phyloP scores from a whole-genome alignment of 768 basidiomycete species.

The Rhodotorula sphaerocarpa region DNA sequence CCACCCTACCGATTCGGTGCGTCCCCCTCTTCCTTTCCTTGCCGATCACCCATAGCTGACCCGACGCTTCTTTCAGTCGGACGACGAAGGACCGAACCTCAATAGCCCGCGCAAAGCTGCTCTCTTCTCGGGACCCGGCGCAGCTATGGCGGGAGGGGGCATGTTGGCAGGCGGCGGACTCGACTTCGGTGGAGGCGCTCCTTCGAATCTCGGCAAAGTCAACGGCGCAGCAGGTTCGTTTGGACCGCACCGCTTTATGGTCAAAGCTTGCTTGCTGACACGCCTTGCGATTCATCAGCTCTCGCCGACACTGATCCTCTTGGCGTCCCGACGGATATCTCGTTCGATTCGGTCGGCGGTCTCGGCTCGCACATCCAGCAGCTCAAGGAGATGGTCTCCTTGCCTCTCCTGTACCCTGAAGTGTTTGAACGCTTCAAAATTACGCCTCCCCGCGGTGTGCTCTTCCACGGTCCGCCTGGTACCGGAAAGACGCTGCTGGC shows the following conservation, averaged over 20 bases:
- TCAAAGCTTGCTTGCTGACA: not conserved
- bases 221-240: conserved; percentile 22
- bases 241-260: not conserved
- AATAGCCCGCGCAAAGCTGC: conserved; percentile 24
- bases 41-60: not conserved
- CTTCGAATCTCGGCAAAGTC: conserved; percentile 38
- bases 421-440: conserved; percentile 88
- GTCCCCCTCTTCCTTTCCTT: conserved; percentile 5
- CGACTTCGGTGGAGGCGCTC: conserved; percentile 31
- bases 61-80: conserved; percentile 14
- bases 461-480: conserved; percentile 98
- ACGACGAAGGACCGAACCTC: conserved; percentile 34
- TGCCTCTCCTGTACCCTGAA: conserved; percentile 91
- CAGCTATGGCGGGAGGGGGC: conserved; percentile 23
- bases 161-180: conserved; percentile 35
- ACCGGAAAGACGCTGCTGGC: conserved; percentile 94
- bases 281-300: conserved; percentile 6
- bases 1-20: conserved; percentile 27
- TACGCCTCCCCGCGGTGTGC: conserved; percentile 88
- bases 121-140: conserved; percentile 28
- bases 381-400: conserved; percentile 94
- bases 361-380: conserved; percentile 93
- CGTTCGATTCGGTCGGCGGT: conserved; percentile 94
- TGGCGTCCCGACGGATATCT: conserved; percentile 83
- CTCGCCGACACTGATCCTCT: conserved; percentile 91